phyloP scores from a whole-genome alignment of 768 basidiomycete genomes.

The Pisolithus microcarpus region DNA sequence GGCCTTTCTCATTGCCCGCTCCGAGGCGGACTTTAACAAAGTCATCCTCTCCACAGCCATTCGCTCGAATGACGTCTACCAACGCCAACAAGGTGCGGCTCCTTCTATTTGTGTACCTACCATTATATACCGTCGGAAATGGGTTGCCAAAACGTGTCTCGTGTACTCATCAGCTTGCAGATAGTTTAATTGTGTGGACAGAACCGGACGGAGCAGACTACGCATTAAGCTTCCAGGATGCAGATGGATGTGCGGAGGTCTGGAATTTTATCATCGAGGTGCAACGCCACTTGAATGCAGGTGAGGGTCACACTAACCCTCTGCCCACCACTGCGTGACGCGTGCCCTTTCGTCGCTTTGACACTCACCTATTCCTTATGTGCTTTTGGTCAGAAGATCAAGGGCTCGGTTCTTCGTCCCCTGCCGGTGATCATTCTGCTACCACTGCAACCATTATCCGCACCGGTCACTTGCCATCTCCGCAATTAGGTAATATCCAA shows the following conservation, averaged over 20 bases:
- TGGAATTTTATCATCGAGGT: conserved; percentile 97
- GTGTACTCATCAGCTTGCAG: conserved; percentile 34
- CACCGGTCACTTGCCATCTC: conserved; percentile 66
- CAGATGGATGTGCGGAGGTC: conserved; percentile 90
- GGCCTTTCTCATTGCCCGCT: conserved; percentile 78
- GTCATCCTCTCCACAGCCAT: conserved; percentile 77
- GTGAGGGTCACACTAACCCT: conserved; percentile 35
- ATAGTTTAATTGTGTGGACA: conserved; percentile 98
- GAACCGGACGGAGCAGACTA: conserved; percentile 93
- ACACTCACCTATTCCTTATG: conserved; percentile 8
- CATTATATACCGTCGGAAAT: background rate
- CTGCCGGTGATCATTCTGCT: conserved; percentile 51
- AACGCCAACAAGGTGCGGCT: conserved; percentile 75
- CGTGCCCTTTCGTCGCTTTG: conserved; percentile 10
- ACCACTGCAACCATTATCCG: conserved; percentile 62
- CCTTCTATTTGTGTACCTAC: conserved; percentile 1
- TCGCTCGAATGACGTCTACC: conserved; percentile 78
- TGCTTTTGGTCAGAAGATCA: conserved; percentile 36
- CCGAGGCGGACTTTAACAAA: conserved; percentile 64
- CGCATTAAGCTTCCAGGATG: conserved; percentile 94
- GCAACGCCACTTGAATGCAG: conserved; percentile 69
- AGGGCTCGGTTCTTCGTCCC: conserved; percentile 50
- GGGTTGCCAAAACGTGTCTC: conserved; percentile 5
- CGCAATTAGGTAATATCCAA: conserved; percentile 67
- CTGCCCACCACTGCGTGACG: conserved; percentile 6